Evolutionary conservation across 169 alveolate genomes (phyloP).

Genomic region (Sarcocystis neurona): DNA sequence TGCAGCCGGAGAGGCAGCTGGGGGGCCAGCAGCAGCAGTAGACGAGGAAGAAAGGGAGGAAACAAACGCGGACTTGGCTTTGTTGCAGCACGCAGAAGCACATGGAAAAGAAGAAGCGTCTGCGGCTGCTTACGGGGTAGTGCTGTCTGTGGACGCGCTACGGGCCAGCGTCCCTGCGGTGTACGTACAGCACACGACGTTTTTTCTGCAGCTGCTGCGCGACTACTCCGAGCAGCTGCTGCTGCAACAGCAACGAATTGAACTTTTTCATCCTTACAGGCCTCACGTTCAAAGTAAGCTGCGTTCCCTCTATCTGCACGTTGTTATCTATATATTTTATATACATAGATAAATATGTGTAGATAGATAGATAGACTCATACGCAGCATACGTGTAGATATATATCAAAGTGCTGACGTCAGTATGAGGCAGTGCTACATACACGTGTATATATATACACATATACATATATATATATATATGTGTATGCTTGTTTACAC

Average conservation of each 20-base stretch:
- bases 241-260: slow-evolving; percentile 14
- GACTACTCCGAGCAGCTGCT: background rate
- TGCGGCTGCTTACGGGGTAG: slow-evolving; percentile 21
- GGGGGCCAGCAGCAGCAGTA: background rate
- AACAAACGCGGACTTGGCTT: background rate
- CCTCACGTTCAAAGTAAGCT: background rate
- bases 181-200: background rate
- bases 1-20: background rate
- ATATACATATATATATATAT: no score
- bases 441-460: no score
- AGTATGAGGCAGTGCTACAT: no score
- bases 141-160: background rate
- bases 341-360: no score
- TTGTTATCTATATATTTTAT: background rate
- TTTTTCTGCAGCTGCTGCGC: background rate
- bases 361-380: no score
- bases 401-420: no score
- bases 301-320: background rate
- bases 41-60: no score
- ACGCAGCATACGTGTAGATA: no score
- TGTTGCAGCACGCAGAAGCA: background rate
- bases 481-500: no score
- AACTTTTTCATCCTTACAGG: slow-evolving; percentile 15
- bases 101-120: background rate
- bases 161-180: slow-evolving; percentile 1